Evolutionary conservation across 768 basidiomycete genomes (phyloP), one percentile per base, ranked within the genome.

Genomic region (Amanita fuliginea): DNA sequence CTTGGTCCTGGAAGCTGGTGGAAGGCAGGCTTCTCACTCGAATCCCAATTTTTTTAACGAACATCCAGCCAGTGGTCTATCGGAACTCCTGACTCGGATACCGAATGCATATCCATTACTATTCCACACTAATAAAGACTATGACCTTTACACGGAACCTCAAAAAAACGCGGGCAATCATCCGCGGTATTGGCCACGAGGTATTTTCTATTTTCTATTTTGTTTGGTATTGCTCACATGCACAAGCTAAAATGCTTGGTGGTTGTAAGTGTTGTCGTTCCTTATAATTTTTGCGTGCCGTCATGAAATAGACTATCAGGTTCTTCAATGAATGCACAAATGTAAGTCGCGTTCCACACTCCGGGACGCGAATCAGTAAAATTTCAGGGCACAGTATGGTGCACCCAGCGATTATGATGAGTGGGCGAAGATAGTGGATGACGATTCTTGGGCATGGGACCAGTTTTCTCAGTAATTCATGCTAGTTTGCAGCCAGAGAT

Each of bases 331-430:
- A 87, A 87, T 56, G 82, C 83, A 3, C 70, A 72, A 55, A 71
- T 74, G 72, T 68, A 63, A 10, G 46, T 49, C 19, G 33, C 18
- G 13, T 36, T 28, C 39, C 10, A 39, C 11, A 13, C 32, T 19
- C 16, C 22, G 37, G 16, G 19, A 13, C n/a, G 26, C 7, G 36
- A 2, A 24, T 7, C 10, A n/a, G n/a, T 36, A 21, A 8, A 49
- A 43, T 8, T 40, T 42, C 33, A 71, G 75, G 74, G 78, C 77
- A 46, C 84, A 86, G 9, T 78, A 77, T 44, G 83, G 83, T 4
- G 74, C 81, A 6, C 80, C 83, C 2, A 75, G 77, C 1, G 84
- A 87, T 58, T 86, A 78, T 55, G 81, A 86, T 55, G 72, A 85
- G 59, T 84, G 81, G 75, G 80, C 77, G 1, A 49, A 60, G 0